Percentiles rank a stretch among this genome's conserved stretches.
Conservation (phyloP, 441 rosid species). For the Croton laevigatus region DNA sequence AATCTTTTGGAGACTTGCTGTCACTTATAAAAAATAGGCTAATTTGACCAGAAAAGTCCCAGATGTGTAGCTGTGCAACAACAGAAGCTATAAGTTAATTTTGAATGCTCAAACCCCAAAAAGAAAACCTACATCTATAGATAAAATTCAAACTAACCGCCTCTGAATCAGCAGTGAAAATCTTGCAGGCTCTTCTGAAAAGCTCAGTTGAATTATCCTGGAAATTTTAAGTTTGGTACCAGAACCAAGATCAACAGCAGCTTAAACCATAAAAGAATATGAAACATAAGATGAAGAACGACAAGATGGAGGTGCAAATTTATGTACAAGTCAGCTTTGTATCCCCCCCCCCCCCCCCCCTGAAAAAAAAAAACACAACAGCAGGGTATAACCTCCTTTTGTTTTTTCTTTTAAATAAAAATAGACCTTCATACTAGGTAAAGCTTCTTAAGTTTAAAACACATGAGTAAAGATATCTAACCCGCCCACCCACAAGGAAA, state of each 20-base stretch:
- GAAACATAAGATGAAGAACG: background rate
- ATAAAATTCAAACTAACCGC: constrained; percentile 35
- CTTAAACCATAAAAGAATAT: background rate
- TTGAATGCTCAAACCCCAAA: background rate
- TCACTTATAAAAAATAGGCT: constrained; percentile 43
- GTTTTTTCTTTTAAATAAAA: too few species aligned
- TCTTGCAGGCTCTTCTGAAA: constrained; percentile 62
- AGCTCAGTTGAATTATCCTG: constrained; percentile 59
- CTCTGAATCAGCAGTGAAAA: constrained; percentile 47
- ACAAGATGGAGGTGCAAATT: background rate
- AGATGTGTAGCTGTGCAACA: constrained; percentile 50
- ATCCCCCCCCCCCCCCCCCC: too few species aligned
- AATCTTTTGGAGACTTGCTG: constrained; percentile 29
- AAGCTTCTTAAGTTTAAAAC: too few species aligned
- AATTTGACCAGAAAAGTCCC: constrained; percentile 74
- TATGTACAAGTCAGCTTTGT: too few species aligned
- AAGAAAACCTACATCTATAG: constrained; percentile 11
- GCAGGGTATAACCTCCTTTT: too few species aligned
- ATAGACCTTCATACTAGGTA: too few species aligned
- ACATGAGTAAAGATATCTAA: too few species aligned
- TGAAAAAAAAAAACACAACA: too few species aligned
- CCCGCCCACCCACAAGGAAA: too few species aligned
- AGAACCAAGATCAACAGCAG: background rate
- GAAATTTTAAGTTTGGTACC: constrained; percentile 14
- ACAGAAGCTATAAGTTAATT: constrained; percentile 14